Evolutionary conservation across 345 rosid species (phyloP), one percentile per base, ranked within the genome.

Genomic region (Combretum micranthum): DNA sequence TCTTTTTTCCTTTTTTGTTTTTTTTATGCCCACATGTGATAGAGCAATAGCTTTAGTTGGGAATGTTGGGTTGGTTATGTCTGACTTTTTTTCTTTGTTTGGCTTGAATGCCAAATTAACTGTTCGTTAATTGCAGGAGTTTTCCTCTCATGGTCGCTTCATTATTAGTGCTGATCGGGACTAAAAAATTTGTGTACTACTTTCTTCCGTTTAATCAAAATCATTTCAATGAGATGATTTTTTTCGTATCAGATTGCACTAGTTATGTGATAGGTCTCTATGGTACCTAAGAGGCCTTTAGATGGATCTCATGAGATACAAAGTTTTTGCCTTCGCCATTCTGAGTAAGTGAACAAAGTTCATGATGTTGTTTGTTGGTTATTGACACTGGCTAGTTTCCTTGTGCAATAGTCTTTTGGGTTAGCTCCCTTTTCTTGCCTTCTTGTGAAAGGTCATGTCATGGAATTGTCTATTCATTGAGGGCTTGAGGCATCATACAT

Each of bases 291-390:
- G 72, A 82, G 74, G 55, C 95, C 99, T 65, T 60, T 82, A 55
- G 81, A 81, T 53, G 96, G 96, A 64, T 96, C 97, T 71, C 97
- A 93, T 66, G 93, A 85, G 70, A 90, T 93, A 62, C 95, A 93
- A 59, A 83, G 94, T 63, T 87, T 89, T 68, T 89, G 99, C 77
- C 94, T 93, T 53, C 97, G 90, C 43, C 99, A 93, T 79, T 75
- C 96, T 13, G 93, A 88, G 98, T 84, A 76, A 92, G 97, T 86
- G 76, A 72, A 17, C 50, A 43, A 55, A 63, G 69, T 64, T 64
- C 61, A 47, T 43, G 48, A 61, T 56, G 25, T 16, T 32, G 32
- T 55, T n/a, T 55, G 69, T 44, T 23, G 22, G 39, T 52, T 12
- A 42, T 52, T 13, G 56, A 15, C 5, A n/a, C n/a, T n/a, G n/a